Conservation (phyloP, 768 basidiomycete species). For the Lactarius hengduanensis region DNA sequence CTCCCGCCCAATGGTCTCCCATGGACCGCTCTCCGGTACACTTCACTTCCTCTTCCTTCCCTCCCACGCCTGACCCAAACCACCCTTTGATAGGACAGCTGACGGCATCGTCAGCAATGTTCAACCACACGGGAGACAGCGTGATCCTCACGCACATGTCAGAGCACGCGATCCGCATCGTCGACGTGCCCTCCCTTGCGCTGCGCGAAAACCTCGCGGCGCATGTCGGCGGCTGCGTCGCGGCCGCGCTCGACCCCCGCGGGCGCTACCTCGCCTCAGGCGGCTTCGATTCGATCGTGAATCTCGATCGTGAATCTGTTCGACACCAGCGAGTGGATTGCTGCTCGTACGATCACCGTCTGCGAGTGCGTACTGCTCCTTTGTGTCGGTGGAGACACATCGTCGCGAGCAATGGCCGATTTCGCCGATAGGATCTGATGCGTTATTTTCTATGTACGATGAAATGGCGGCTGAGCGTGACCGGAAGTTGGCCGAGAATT, state of each 20-base stretch:
- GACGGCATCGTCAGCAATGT: slow-evolving; percentile 64
- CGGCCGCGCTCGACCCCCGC: slow-evolving; percentile 76
- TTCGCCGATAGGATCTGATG: slow-evolving; percentile 6
- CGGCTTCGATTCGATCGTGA: slow-evolving; percentile 78
- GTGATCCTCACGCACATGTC: slow-evolving; percentile 63
- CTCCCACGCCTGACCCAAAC: neutral
- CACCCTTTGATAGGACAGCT: slow-evolving; percentile 35
- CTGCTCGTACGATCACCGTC: slow-evolving; percentile 67
- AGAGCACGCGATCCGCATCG: slow-evolving; percentile 62
- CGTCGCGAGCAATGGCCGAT: neutral
- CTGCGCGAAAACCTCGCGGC: slow-evolving; percentile 64
- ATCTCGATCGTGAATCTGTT: slow-evolving; percentile 84
- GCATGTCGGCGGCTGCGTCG: slow-evolving; percentile 78
- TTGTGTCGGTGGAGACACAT: neutral
- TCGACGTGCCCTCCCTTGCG: slow-evolving; percentile 64
- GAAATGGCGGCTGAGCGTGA: slow-evolving; percentile 6
- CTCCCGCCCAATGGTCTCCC: slow-evolving; percentile 51
- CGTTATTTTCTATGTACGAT: slow-evolving; percentile 17
- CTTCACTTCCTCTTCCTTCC: slow-evolving; percentile 4
- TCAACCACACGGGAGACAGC: slow-evolving; percentile 74
- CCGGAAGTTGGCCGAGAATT: slow-evolving; percentile 11
- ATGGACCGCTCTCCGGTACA: slow-evolving; percentile 33
- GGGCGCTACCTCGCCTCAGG: slow-evolving; percentile 79
- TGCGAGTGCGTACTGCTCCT: slow-evolving; percentile 63
- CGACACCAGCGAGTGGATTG: slow-evolving; percentile 79